Conservation (phyloP, 78 protist species). For the Paulinella micropora region DNA sequence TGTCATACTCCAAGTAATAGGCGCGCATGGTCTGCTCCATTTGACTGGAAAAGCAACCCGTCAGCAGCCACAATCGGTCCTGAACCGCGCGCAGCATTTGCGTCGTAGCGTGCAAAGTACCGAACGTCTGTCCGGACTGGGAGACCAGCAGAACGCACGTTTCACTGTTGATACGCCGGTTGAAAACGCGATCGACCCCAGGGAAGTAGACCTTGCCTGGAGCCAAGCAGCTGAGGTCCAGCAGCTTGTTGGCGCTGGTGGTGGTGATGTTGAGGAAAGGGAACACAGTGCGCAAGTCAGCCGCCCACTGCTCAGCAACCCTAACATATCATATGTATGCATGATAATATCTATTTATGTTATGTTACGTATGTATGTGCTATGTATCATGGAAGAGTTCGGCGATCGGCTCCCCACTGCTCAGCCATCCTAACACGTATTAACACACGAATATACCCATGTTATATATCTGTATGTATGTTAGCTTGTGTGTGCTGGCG, state of each 20-base stretch:
- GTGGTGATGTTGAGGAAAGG: not conserved
- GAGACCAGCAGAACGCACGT: not conserved
- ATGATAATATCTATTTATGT: too few species aligned
- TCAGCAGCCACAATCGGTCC: not conserved
- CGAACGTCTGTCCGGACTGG: slow-evolving; percentile 7
- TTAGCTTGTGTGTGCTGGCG: too few species aligned
- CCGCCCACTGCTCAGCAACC: not conserved
- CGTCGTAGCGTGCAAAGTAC: slow-evolving; percentile 8
- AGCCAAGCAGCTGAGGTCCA: not conserved
- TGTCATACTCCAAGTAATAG: too few species aligned
- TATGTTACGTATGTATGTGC: too few species aligned
- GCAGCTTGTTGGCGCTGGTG: slow-evolving; percentile 14
- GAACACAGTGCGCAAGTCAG: not conserved
- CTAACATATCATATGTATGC: too few species aligned
- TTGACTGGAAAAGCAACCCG: not conserved
- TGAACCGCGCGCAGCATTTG: slow-evolving; percentile 2
- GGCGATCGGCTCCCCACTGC: too few species aligned
- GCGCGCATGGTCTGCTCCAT: not conserved
- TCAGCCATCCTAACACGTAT: too few species aligned
- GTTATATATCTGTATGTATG: too few species aligned
- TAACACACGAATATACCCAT: too few species aligned
- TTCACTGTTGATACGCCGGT: not conserved
- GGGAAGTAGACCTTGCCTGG: not conserved
- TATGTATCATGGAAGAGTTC: too few species aligned
- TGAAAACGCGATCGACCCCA: not conserved